Evolutionary conservation across 768 basidiomycete genomes (phyloP), one percentile per base, ranked within the genome.

Genomic region (Sporobolomyces phaffii): DNA sequence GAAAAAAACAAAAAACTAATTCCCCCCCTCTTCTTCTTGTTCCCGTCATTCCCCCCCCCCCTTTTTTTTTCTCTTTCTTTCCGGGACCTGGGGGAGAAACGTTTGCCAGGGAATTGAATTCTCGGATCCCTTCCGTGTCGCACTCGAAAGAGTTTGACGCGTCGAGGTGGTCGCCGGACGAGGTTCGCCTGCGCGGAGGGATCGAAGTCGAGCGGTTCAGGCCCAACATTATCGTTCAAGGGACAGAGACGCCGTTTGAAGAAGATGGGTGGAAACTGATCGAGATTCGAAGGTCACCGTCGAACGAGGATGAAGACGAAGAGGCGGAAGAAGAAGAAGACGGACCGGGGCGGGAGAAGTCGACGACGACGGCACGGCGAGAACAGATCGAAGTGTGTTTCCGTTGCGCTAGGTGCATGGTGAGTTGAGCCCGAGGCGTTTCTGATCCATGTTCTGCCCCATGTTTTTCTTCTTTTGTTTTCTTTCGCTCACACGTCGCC

Each of bases 241-340:
- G 70, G 0, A 8, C 33, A 2, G 18, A 28, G 20, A 44, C 50
- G 18, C 48, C 68, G 15, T 72, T 63, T 53, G 70, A 52, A 36
- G 70, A 72, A 53, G 70, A 72, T 15, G 59, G 62, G 2, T 72
- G 70, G 70, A 59, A 58, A 24, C 34, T 41, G n/a, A 22, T 70
- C 26, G 13, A 11, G 17, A 56, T 70, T 18, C 15, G 44, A 20
- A 38, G 10, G 10, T 38, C 38, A 17, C 17, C 38, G 44, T 7
- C 7, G n/a, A 45, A 7, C n/a, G n/a, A n/a, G n/a, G n/a, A 45
- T 26, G 52, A 34, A 18, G 60, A 61, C 22, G 49, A 31, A 24
- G 40, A 10, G 20, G 44, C 7, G 20, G n/a, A 45, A 7, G 44
- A n/a, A 29, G 38, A 29, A 31, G 26, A 43, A 31, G 43, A 10